Conservation (phyloP, 2,329 filamentous ascomycete species). For the Sporothrix schenckii region DNA sequence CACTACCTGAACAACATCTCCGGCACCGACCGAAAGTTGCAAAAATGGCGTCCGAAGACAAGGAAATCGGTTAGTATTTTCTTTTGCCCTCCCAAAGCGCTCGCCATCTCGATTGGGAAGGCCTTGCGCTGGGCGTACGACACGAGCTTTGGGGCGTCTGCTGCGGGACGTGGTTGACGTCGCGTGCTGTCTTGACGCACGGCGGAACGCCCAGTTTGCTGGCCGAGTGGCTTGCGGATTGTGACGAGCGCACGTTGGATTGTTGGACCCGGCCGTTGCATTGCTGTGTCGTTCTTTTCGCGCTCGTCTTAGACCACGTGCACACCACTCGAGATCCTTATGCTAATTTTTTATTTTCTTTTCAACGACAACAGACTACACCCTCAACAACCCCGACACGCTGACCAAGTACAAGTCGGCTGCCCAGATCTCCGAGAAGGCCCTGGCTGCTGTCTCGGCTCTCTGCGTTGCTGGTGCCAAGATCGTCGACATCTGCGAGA, state of each 20-base stretch:
- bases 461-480: constrained; percentile 82
- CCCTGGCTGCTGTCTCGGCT: constrained; percentile 79
- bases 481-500: constrained; percentile 91
- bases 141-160: background rate
- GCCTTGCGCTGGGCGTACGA: background rate
- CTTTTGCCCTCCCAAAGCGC: background rate
- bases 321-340: background rate
- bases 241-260: background rate
- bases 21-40: constrained; percentile 41
- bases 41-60: constrained; percentile 46
- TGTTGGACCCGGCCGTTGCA: background rate
- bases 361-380: constrained; percentile 66
- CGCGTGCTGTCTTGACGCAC: constrained; percentile 16
- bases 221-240: constrained; percentile 21
- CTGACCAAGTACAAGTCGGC: constrained; percentile 99
- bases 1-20: background rate
- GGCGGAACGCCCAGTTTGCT: background rate
- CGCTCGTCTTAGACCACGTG: background rate
- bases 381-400: constrained; percentile 88
- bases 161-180: background rate
- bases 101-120: background rate
- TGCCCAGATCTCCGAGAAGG: constrained; percentile 92
- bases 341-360: background rate
- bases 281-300: background rate
- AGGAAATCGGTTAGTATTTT: constrained; percentile 49